Evolutionary conservation across 345 rosid species (phyloP), one percentile per base, ranked within the genome.

Genomic region (Gossypium stocksii): DNA sequence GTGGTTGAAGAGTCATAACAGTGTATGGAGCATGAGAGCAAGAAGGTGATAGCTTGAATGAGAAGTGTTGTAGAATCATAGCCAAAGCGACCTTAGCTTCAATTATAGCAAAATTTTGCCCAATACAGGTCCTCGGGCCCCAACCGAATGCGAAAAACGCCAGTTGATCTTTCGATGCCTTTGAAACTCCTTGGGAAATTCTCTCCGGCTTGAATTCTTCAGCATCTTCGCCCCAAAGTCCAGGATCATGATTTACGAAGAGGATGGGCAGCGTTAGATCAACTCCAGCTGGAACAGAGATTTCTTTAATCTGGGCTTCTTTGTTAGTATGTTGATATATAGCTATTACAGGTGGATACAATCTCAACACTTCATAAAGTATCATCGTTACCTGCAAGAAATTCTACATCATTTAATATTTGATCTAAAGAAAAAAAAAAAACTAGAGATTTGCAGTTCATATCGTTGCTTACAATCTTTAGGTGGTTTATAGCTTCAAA

Each of bases 71-170:
- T 66, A 89, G 79, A 48, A 84, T 83, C 86, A 85, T 80, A 48
- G 86, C 87, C 72, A 87, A 65, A 58, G 85, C 89, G 48, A 81
- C 66, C 83, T 86, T 88, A 1, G 88, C 91, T 81, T 90, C 95
- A 7, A 85, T n/a, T 80, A 78, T 27, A 2, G 86, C 83, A 34
- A 34, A 34, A 34, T 34, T 34, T 34, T 34, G 7, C 41, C 41
- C 41, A 5, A 34, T 34, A 34, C 41, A 34, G 41, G 41, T 1
- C 41, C 41, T 34, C 41, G 41, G 41, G 73, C 83, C 89, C 90
- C 87, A 78, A 46, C 86, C 74, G n/a, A 85, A 76, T 3, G 86
- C 84, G 63, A 52, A 78, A 76, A 81, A 80, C 7, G 78, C 81
- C 44, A 23, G 12, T 22, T 78, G 80, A 73, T 78, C 75, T 48